Base-by-base conservation (phyloP, 2,329 filamentous ascomycete species). In the Pseudohalonectria lignicola region DNA sequence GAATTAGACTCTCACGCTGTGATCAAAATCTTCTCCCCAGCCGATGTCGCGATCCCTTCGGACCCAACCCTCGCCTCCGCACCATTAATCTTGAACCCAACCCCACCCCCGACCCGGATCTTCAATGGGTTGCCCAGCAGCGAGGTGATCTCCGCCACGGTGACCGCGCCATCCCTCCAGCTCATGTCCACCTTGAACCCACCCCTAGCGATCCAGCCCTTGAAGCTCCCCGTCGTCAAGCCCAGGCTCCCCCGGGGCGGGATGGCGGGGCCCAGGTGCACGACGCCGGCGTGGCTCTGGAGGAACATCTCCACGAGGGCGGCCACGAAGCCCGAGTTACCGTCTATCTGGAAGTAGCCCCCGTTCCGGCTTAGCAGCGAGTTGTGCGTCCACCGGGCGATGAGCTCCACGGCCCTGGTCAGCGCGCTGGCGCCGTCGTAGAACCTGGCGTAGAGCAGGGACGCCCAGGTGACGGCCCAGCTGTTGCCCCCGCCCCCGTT, bases 301-400 rank as follows among this genome's bases (percentile, higher is more conserved):
- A 36, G 23, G 4, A 36, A 15, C 6, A 25, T 25, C n/a, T 36
- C 34, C 23, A 36, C 16, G 11, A 36, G 4, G 34, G 34, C 29
- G n/a, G n/a, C n/a, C n/a, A 36, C 34, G 3, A 59, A 59, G 1
- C 66, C 66, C 43, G 68, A 66, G 39, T 70, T 70, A 1, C 66
- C 66, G 44, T 70, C 66, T 16, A 67, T 65, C 45, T 69, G 66
- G 45, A 69, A 68, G 18, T 59, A 58, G 5, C 59, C 60, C 5
- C 51, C 54, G 36, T 67, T 62, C 4, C 43, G 34, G 31, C 34
- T 21, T 33, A 37, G 35, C 31, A 37, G 34, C 4, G 28, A 33
- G 28, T 31, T 33, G 35, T 38, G 31, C 23, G 35, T 28, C 12
- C 29, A 16, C 15, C 29, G 33, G n/a, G 25, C 15, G 7, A 37